Conservation (phyloP, 2,329 filamentous ascomycete species). For the Lachnellula occidentalis region DNA sequence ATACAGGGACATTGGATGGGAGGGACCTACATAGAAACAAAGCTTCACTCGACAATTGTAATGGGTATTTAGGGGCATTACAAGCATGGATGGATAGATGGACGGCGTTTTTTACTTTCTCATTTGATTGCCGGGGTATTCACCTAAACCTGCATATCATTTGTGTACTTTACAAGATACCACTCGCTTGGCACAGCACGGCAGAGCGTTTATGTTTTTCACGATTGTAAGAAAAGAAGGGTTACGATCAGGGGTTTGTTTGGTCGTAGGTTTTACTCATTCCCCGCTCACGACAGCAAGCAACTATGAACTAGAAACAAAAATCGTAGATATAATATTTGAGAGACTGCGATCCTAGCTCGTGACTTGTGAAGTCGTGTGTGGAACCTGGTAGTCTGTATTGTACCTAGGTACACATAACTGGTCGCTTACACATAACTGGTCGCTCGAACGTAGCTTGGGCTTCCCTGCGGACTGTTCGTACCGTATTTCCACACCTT, state of each 20-base stretch:
- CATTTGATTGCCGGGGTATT: neutral
- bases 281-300: neutral
- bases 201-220: slow-evolving; percentile 1
- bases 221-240: slow-evolving; percentile 1
- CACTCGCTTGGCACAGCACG: slow-evolving; percentile 10
- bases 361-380: too few relatives aligned
- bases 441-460: neutral
- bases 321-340: too few relatives aligned
- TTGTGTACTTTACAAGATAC: slow-evolving; percentile 14
- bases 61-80: neutral
- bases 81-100: neutral
- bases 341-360: too few relatives aligned
- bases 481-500: neutral
- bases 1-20: slow-evolving; percentile 27
- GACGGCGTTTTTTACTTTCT: neutral
- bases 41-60: slow-evolving; percentile 1
- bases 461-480: neutral
- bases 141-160: neutral
- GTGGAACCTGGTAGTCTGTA: neutral
- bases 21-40: slow-evolving; percentile 12
- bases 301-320: too few relatives aligned
- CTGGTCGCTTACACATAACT: neutral
- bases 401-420: neutral
- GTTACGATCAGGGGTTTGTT: neutral
- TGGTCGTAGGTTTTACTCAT: neutral